These are phyloP conservation scores for Beauveria medogensis DNA, from an alignment of 2,329 filamentous ascomycete genomes.

Conservation along the genomic window DNA sequence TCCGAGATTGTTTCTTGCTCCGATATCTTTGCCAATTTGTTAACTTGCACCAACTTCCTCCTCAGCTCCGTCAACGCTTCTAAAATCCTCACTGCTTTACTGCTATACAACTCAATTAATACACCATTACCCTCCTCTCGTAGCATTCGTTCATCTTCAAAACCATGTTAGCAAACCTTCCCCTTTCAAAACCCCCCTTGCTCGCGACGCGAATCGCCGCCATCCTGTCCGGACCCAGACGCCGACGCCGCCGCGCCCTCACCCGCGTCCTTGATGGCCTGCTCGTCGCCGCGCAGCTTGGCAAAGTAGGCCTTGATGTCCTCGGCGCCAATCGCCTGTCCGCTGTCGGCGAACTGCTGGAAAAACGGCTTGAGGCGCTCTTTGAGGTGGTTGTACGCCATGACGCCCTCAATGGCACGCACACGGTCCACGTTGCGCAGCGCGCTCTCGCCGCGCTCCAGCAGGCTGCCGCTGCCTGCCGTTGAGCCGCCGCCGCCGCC, in stretches of 20 bases:
- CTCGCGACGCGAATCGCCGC: slow-evolving; percentile 36
- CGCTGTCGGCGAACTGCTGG: slow-evolving; percentile 87
- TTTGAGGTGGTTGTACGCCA: slow-evolving; percentile 95
- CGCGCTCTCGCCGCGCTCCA: slow-evolving; percentile 87
- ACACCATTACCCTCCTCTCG: not conserved
- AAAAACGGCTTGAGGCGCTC: slow-evolving; percentile 95
- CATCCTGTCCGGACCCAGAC: slow-evolving; percentile 24
- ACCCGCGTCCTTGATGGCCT: slow-evolving; percentile 58
- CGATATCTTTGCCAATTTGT: not conserved
- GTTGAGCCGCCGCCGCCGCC: slow-evolving; percentile 40
- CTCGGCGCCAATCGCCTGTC: slow-evolving; percentile 80
- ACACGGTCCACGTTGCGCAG: slow-evolving; percentile 89
- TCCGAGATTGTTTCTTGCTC: not conserved
- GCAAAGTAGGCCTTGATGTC: slow-evolving; percentile 97
- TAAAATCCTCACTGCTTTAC: not conserved
- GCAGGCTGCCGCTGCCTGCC: slow-evolving; percentile 69
- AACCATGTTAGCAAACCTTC: not conserved
- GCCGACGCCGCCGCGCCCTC: slow-evolving; percentile 38
- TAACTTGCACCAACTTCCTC: not conserved
- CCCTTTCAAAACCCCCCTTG: slow-evolving; percentile 44
- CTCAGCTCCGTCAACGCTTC: not conserved
- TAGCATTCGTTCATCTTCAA: not conserved
- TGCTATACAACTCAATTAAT: slow-evolving; percentile 1
- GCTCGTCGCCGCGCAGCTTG: slow-evolving; percentile 80
- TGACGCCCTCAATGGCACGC: slow-evolving; percentile 87